Percentiles rank a stretch among this genome's conserved stretches.
Evolutionary conservation across 2,329 filamentous ascomycete genomes (phyloP).

Genomic region (Cladosporium colombiae): DNA sequence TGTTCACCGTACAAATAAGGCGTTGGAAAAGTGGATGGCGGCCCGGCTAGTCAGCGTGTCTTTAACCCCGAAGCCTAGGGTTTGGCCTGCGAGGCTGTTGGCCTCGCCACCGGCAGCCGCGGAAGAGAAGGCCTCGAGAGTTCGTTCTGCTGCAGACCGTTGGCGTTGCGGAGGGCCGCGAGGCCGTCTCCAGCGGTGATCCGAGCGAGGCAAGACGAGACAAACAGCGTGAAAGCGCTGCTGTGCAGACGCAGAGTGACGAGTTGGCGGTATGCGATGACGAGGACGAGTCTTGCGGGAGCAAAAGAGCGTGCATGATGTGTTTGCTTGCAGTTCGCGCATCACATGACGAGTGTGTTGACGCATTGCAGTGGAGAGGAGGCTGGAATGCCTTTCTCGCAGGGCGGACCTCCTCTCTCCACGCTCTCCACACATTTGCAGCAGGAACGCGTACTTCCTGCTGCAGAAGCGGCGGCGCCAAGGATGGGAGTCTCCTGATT

Average conservation of each 20-base stretch:
- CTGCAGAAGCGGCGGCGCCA: not conserved
- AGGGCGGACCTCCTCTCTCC: conserved; percentile 8
- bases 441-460: conserved; percentile 2
- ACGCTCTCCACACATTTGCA: conserved; percentile 9
- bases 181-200: not conserved
- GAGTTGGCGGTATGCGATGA: not conserved
- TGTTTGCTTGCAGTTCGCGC: not conserved
- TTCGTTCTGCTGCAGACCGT: conserved; percentile 6
- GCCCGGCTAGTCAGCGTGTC: not conserved
- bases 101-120: conserved; percentile 2
- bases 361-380: not conserved
- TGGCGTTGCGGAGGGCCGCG: conserved; percentile 4
- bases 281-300: not conserved
- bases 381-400: not conserved
- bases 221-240: not conserved
- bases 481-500: conserved; percentile 5
- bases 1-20: not conserved
- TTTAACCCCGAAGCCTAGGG: not conserved
- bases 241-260: conserved; percentile 3
- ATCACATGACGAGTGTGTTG: conserved; percentile 4
- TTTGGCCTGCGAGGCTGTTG: not conserved
- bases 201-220: not conserved
- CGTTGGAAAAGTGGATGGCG: not conserved
- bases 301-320: not conserved
- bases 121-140: conserved; percentile 4